These are phyloP conservation scores for Tetracladium setigerum DNA, from an alignment of 495 filamentous ascomycete species.

Conservation along the genomic window DNA sequence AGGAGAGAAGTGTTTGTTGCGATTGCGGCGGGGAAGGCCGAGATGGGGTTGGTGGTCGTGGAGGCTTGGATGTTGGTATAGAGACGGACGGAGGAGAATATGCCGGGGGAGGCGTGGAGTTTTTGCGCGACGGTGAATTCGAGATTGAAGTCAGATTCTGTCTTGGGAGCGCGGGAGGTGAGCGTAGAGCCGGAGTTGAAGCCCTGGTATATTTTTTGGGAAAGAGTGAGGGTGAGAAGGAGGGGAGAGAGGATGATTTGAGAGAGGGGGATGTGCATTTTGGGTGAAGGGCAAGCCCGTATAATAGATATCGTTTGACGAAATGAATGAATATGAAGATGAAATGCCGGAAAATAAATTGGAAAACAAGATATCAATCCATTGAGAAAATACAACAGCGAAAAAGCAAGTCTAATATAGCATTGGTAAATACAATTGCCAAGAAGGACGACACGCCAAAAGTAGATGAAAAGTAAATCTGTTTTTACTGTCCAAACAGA, in stretches of 20 bases:
- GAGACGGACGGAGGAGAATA: conserved; percentile 61
- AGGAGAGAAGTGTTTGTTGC: conserved; percentile 61
- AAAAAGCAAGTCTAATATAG: too few species aligned
- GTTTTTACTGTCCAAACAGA: too few species aligned
- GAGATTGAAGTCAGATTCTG: conserved; percentile 56
- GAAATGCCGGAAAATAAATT: too few species aligned
- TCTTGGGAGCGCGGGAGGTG: conserved; percentile 50
- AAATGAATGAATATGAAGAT: too few species aligned
- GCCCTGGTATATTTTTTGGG: conserved; percentile 45
- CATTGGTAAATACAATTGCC: too few species aligned
- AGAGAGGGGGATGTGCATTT: too few species aligned
- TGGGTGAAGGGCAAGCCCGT: too few species aligned
- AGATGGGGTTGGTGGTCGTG: conserved; percentile 49
- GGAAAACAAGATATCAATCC: too few species aligned
- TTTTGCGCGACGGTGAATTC: conserved; percentile 65
- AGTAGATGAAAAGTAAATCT: too few species aligned
- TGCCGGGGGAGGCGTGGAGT: conserved; percentile 58
- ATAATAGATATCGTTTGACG: too few species aligned
- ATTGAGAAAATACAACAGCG: too few species aligned
- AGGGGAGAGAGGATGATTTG: not conserved
- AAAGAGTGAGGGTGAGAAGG: not conserved
- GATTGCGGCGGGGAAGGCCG: conserved; percentile 73
- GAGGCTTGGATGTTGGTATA: conserved; percentile 42
- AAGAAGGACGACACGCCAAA: too few species aligned
- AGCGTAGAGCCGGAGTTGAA: conserved; percentile 72